These are phyloP conservation scores for Ceriops tagal DNA, from an alignment of 345 rosid genomes.

Conservation along the genomic window DNA sequence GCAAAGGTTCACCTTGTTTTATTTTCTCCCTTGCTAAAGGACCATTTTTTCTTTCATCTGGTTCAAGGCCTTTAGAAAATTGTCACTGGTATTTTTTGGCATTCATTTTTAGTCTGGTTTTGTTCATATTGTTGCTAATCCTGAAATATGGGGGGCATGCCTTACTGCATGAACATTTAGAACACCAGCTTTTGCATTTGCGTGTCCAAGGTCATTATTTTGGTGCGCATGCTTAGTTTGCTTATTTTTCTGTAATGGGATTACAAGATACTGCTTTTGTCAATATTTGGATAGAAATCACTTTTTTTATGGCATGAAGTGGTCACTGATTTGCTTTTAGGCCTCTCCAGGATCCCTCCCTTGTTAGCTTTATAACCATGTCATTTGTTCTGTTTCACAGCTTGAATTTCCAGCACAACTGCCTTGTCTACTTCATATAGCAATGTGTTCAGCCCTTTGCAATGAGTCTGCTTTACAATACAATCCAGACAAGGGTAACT, in stretches of 20 bases:
- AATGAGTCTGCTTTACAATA: slow-evolving; percentile 92
- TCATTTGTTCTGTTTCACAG: slow-evolving; percentile 45
- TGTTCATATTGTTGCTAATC: background rate
- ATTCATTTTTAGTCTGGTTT: background rate
- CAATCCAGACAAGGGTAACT: slow-evolving; percentile 84
- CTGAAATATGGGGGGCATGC: background rate
- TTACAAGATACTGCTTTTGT: background rate
- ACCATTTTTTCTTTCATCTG: too few species aligned
- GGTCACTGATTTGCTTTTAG: background rate
- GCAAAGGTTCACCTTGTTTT: too few species aligned
- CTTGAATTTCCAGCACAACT: slow-evolving; percentile 86
- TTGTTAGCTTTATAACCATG: slow-evolving; percentile 12
- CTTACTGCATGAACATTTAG: background rate
- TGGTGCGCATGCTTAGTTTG: background rate
- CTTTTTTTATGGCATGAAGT: background rate
- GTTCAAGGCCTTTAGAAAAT: too few species aligned
- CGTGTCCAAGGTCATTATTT: background rate
- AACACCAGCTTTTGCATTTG: background rate
- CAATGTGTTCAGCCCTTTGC: slow-evolving; percentile 96
- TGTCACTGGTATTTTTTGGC: too few species aligned
- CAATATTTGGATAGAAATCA: background rate
- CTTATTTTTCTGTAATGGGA: background rate
- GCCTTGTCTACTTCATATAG: slow-evolving; percentile 90
- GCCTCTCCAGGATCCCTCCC: background rate
- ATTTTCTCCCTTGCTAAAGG: too few species aligned